phyloP scores from a whole-genome alignment of 768 basidiomycete genomes.

The Flagelloscypha sp. region DNA sequence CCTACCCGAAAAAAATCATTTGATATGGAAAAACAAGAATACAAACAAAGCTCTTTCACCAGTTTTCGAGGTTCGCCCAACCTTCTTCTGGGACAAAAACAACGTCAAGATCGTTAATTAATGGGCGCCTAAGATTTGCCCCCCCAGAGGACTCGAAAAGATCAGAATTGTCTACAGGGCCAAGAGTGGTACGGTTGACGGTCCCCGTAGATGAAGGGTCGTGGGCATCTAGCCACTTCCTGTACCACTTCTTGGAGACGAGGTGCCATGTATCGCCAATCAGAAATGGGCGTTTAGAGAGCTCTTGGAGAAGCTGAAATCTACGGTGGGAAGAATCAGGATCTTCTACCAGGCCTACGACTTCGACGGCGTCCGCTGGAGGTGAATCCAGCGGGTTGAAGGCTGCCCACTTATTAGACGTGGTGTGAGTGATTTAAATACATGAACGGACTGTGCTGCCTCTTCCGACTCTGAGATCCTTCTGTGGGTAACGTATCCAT shows the following conservation, averaged over 20 bases:
- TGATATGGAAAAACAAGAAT: conserved; percentile 1
- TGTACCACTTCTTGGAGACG: conserved; percentile 63
- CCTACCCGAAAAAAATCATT: conserved; percentile 32
- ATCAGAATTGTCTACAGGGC: conserved; percentile 66
- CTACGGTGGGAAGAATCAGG: conserved; percentile 36
- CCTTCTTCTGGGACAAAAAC: conserved; percentile 67
- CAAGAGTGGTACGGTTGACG: conserved; percentile 53
- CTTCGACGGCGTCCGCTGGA: conserved; percentile 33
- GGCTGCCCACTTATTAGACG: conserved; percentile 72
- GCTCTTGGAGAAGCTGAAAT: conserved; percentile 38
- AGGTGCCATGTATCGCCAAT: conserved; percentile 76
- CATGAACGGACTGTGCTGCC: conserved; percentile 71
- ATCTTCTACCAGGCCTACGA: conserved; percentile 55
- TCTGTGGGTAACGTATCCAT: too few relatives aligned
- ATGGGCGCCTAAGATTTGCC: conserved; percentile 30
- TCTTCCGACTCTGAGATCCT: conserved; percentile 41
- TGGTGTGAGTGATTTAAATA: conserved; percentile 61
- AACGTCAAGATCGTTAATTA: conserved; percentile 59
- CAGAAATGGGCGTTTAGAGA: conserved; percentile 41
- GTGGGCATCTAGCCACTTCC: conserved; percentile 66
- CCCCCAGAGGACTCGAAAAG: conserved; percentile 50
- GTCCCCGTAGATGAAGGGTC: conserved; percentile 60
- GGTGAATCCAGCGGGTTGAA: conserved; percentile 53
- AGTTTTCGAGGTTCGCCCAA: conserved; percentile 60
- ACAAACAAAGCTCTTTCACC: conserved; percentile 47